Evolutionary conservation across 495 filamentous ascomycete species (phyloP), one percentile per base, ranked within the genome.

Genomic region (Penicillium robsamsonii): DNA sequence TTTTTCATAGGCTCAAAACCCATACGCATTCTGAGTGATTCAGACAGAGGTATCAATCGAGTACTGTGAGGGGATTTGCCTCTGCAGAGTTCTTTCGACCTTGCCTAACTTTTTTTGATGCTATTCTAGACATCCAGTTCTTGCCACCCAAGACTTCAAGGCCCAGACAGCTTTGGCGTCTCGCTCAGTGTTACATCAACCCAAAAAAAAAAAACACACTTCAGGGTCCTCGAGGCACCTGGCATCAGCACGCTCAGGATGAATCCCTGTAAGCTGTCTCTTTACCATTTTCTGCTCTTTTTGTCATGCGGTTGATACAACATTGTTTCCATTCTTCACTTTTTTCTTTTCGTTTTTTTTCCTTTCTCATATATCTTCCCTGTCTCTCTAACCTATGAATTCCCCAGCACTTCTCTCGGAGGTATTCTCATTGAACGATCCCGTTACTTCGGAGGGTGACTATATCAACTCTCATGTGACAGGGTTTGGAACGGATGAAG

Each of bases 371-470:
- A 49, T 50, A 37, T n/a, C 41, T 46, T 29, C 56, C 49, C 17
- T 30, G 13, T 24, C 54, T 58, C 25, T 27, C 64, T 62, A 47
- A 62, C 35, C 40, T 62, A 66, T 50, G 24, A 51, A 47, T 43
- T n/a, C 41, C 41, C 50, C 55, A 70, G 68, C 71, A 43, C 60
- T 78, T 27, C 58, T 77, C 20, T 71, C 74, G 11, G 73, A 66
- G 35, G 50, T 71, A 25, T 76, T 75, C 57, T 57, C 57, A 45
- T 66, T 79, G 67, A 71, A 70, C 40, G 68, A 65, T 64, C 66
- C 73, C 7, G 66, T 69, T 45, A 72, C 71, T 46, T 68, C 73
- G 37, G 75, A 77, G 56, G 66, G 70, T 45, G 71, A 77, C 58
- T 79, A 76, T 63, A 66, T 73, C 35, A 68, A 59, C 46, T 57